Conservation (phyloP, 1,139 yeast species). For the Saccharomycopsis hybrid region DNA sequence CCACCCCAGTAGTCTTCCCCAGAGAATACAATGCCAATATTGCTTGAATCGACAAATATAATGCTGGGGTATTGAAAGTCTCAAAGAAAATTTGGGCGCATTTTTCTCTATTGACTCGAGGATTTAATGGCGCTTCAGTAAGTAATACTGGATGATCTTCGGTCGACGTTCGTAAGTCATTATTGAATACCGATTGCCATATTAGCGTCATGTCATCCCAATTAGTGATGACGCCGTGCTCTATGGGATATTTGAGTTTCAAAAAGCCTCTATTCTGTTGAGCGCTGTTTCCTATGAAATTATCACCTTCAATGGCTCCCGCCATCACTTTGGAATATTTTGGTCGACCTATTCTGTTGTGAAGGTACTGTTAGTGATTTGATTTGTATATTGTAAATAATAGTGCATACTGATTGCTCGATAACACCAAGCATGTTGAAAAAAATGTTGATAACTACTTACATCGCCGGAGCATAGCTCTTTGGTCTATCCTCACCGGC, state of each 20-base stretch:
- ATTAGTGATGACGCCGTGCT: constrained; percentile 73
- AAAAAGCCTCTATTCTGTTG: constrained; percentile 72
- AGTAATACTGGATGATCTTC: constrained; percentile 86
- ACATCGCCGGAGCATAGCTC: constrained; percentile 41
- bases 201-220: constrained; percentile 84
- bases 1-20: constrained; percentile 88
- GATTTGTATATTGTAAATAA: constrained; percentile 5
- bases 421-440: not conserved
- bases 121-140: constrained; percentile 88
- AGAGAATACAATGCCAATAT: constrained; percentile 80
- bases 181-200: constrained; percentile 61
- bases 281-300: constrained; percentile 70
- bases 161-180: constrained; percentile 59
- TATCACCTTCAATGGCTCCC: constrained; percentile 57
- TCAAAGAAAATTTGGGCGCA: constrained; percentile 80
- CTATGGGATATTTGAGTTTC: constrained; percentile 62
- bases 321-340: constrained; percentile 85
- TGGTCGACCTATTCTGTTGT: constrained; percentile 67
- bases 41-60: constrained; percentile 79
- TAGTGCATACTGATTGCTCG: not conserved
- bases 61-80: constrained; percentile 77
- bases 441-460: constrained; percentile 22
- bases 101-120: constrained; percentile 59
- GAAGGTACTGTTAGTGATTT: constrained; percentile 24
- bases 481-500: constrained; percentile 88